Evolutionary conservation across 1,284 basidiomycete genomes (phyloP), one percentile per base, ranked within the genome.

Genomic region (Microbotryum silenes-acaulis): DNA sequence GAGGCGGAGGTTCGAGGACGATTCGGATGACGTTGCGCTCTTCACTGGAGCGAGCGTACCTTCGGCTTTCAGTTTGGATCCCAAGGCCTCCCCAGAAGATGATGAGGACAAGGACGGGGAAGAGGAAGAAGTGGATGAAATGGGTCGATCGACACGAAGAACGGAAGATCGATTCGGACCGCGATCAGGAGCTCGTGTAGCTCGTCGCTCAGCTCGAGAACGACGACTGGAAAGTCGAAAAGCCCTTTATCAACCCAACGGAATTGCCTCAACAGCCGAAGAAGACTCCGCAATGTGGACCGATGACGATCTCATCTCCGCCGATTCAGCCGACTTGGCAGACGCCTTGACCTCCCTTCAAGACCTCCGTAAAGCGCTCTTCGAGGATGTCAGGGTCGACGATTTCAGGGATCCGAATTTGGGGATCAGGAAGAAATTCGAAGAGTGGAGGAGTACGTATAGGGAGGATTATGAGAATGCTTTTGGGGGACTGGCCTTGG

Each of bases 401-500:
- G 91, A 92, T 68, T 96, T 94, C 75, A 78, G 80, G 54, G 84
- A 94, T 73, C 91, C 92, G 0, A 80, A 79, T n/a, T 79, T 82
- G 57, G 91, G 89, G 0, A 73, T 88, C 16, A 80, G 78, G 3
- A 77, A 79, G 65, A 81, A 87, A 75, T 97, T 94, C 77, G 83
- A 81, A 9, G 81, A 82, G 52, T 97, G 92, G 92, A 80, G 89
- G 52, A 78, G 81, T 57, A 79, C 78, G 65, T 91, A 87, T 70
- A 78, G 79, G 14, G 91, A 97, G 63, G 90, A 84, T 65, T 97
- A 96, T 76, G 78, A 81, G 3, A 85, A 86, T 53, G 92, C 92
- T 5, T 97, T 88, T 83, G 92, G 91, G 54, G 89, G 90, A 4
- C 78, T 96, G 51, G 89, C 87, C 1, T 81, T 94, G 60, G 86